Conservation (phyloP, 805 yeast genomes). For the Isabelozyma heimii region DNA sequence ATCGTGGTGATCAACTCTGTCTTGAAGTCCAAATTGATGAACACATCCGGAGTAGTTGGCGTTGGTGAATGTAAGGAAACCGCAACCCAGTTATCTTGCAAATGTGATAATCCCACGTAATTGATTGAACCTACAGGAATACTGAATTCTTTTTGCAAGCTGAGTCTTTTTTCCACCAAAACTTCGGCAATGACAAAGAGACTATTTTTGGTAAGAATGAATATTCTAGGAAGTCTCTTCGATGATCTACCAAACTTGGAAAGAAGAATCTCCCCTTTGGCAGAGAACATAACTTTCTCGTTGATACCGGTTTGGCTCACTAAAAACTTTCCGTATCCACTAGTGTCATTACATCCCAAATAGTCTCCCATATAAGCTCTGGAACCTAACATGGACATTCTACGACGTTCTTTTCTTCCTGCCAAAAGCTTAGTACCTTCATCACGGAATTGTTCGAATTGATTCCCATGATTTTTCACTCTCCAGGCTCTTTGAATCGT, state of each 20-base stretch:
- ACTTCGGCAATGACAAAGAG: conserved; percentile 74
- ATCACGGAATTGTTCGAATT: conserved; percentile 81
- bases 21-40: conserved; percentile 79
- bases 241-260: conserved; percentile 94
- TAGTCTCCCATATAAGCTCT: conserved; percentile 95
- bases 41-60: conserved; percentile 66
- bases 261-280: conserved; percentile 74
- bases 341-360: conserved; percentile 70
- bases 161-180: conserved; percentile 55
- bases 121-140: conserved; percentile 60
- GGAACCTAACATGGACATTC: conserved; percentile 81
- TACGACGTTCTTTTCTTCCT: conserved; percentile 83
- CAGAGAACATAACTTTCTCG: conserved; percentile 73
- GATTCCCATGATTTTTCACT: conserved; percentile 74
- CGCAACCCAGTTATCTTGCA: conserved; percentile 94
- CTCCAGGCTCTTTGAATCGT: conserved; percentile 81
- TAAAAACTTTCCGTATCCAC: conserved; percentile 73
- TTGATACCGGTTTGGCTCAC: conserved; percentile 65
- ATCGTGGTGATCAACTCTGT: conserved; percentile 83
- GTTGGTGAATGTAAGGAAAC: conserved; percentile 49
- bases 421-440: conserved; percentile 70
- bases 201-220: conserved; percentile 60
- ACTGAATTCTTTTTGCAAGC: conserved; percentile 60
- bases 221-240: conserved; percentile 67
- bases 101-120: conserved; percentile 64